Evolutionary conservation across 352 stramenopile genomes (phyloP).

Genomic region (Blastocystis sp.): DNA sequence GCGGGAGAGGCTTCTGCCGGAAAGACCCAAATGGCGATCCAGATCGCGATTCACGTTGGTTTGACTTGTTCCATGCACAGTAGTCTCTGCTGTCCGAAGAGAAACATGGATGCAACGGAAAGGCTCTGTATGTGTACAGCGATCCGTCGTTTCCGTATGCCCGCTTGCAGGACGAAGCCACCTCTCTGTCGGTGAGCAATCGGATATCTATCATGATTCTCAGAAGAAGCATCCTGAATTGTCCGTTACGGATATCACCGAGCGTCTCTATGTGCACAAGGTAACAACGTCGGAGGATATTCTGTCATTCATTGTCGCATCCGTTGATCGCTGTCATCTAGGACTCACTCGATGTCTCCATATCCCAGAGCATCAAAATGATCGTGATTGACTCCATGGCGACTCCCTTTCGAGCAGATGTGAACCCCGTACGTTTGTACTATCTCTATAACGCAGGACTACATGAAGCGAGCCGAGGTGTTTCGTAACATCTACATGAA

Average conservation of each 20-base stretch:
- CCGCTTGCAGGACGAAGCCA: background rate
- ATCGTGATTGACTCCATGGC: slow-evolving; percentile 41
- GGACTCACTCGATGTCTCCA: background rate
- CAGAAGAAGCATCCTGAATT: slow-evolving; percentile 22
- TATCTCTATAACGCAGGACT: background rate
- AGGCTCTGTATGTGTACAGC: slow-evolving; percentile 31
- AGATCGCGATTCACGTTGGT: slow-evolving; percentile 16
- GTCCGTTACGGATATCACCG: background rate
- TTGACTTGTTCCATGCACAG: background rate
- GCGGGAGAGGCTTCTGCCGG: slow-evolving; percentile 27
- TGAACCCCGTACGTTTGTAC: background rate
- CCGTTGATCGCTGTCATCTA: background rate
- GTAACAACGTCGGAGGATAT: background rate
- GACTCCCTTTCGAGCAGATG: background rate
- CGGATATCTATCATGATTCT: background rate
- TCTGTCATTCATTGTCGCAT: background rate
- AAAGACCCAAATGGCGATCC: slow-evolving; percentile 40
- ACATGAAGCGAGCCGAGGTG: slow-evolving; percentile 20
- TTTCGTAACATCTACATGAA: slow-evolving; percentile 37
- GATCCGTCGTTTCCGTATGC: slow-evolving; percentile 12
- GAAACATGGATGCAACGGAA: background rate
- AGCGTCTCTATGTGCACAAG: background rate
- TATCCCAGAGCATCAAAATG: background rate
- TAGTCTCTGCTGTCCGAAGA: background rate
- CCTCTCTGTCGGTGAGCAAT: background rate